Base-by-base conservation (phyloP, 768 basidiomycete species). In the Agrocybe pediades region DNA sequence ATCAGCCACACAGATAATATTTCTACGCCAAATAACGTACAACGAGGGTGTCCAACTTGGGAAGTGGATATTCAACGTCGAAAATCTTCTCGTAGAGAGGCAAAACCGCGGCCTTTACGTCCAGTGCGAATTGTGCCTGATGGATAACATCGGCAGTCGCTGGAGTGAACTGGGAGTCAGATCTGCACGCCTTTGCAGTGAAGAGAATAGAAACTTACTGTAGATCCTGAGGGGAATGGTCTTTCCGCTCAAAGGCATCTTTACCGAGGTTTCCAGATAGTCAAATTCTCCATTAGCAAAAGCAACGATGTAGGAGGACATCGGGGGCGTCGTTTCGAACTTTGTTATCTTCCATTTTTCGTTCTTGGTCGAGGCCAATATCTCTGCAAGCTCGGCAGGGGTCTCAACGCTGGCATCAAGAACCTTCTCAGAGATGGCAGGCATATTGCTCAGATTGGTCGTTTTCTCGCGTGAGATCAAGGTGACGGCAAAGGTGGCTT, bases 31-130 rank as follows among this genome's bases (percentile, higher is more conserved):
- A 42, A 43, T 51, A 19, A 70, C 84, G 53, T 66, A 85, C 87
- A 52, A 93, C 91, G 13, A 98, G 78, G 2, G 95, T 95, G 65
- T 98, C 96, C 41, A 98, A 80, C 75, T 98, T 98, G 5, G 94
- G 92, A 23, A 98, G 80, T 20, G 95, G 93, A 68, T 88, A 98
- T 53, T 88, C 89, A 58, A 98, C 86, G 59, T 95, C 87, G 65
- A 98, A 98, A 51, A 96, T 81, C 66, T 88, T 77, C 71, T 98
- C 95, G 68, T 95, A 98, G n/a, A 94, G 67, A 15, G 95, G 94
- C 13, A 97, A 73, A 9, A 91, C 89, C 25, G 77, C 78, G 6
- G 80, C 82, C 70, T 90, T 96, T 60, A 96, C 86, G 60, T 95
- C 92, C 39, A 98, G 84, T 13, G 90, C 89, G 63, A 93, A 93